A percentile compares a stretch with the other conserved stretches of the same genome.
Evolutionary conservation across 192 early-diverging fungal genomes (phyloP).

Genomic region (Jimgerdemannia flammicorona): DNA sequence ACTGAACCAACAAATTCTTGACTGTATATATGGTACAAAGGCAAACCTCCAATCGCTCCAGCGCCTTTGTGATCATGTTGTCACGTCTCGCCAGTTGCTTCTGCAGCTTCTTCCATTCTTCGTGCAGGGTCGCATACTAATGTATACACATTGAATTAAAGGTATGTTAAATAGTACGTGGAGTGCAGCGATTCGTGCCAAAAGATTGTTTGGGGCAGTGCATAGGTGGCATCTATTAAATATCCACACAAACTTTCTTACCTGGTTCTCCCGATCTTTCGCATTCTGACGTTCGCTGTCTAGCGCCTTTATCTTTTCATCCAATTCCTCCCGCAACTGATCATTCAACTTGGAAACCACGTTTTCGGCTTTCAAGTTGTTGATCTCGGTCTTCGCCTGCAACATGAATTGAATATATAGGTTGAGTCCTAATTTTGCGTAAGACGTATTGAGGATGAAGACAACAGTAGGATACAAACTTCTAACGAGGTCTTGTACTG

Average conservation of each 20-base stretch:
- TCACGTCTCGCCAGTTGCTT: conserved; percentile 20
- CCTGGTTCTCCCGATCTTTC: conserved; percentile 12
- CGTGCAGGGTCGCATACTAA: conserved; percentile 11
- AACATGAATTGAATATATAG: no score
- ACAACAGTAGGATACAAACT: conserved; percentile 1
- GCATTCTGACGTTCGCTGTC: conserved; percentile 4
- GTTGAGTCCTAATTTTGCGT: no score
- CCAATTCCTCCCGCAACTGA: conserved; percentile 25
- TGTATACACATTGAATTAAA: no score
- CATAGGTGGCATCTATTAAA: no score
- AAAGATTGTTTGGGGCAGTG: no score
- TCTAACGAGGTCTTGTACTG: conserved; percentile 23
- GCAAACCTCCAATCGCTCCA: conserved; percentile 21
- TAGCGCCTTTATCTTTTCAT: neutral
- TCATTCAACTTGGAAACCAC: conserved; percentile 16
- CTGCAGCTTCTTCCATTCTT: conserved; percentile 5
- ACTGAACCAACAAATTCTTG: conserved; percentile 1
- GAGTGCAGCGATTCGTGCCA: no score
- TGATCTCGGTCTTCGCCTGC: neutral
- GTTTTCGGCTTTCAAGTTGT: conserved; percentile 1
- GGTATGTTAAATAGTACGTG: no score
- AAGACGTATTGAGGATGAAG: no score
- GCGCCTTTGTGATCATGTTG: conserved; percentile 27
- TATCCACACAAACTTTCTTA: neutral
- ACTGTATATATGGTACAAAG: neutral